phyloP scores from a whole-genome alignment of 495 filamentous ascomycete species.

The Letharia columbiana region DNA sequence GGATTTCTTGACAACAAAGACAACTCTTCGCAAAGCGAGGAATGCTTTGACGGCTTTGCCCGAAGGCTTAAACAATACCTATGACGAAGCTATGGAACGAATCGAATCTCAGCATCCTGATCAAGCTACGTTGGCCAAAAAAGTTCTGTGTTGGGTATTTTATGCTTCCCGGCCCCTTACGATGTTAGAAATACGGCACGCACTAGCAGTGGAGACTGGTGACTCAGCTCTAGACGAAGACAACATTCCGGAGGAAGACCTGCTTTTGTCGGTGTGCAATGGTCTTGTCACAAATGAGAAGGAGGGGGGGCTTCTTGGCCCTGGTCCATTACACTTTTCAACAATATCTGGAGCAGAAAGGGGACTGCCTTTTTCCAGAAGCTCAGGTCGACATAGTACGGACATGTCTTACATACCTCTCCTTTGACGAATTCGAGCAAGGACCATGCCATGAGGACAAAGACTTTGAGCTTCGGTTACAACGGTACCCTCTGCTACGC shows the following conservation, averaged over 20 bases:
- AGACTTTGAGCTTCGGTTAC: not conserved
- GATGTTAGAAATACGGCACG: constrained; percentile 24
- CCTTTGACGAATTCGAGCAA: constrained; percentile 21
- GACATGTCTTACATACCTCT: constrained; percentile 30
- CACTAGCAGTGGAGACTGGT: constrained; percentile 23
- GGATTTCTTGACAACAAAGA: constrained; percentile 20
- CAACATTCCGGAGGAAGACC: constrained; percentile 9
- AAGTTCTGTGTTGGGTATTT: constrained; percentile 22
- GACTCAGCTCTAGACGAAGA: constrained; percentile 20
- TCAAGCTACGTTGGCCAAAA: constrained; percentile 6
- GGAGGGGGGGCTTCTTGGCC: constrained; percentile 1
- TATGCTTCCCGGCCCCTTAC: constrained; percentile 16
- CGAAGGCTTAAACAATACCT: constrained; percentile 18
- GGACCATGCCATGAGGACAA: not conserved
- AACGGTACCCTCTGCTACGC: not conserved
- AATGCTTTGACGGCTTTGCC: constrained; percentile 21
- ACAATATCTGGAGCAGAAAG: constrained; percentile 22
- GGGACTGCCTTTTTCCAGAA: constrained; percentile 16
- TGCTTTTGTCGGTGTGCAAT: constrained; percentile 22
- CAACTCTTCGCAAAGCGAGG: constrained; percentile 18
- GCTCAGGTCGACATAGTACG: constrained; percentile 27
- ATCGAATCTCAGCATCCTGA: constrained; percentile 16
- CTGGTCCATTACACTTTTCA: constrained; percentile 26
- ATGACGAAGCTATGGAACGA: constrained; percentile 23
- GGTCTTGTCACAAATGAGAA: constrained; percentile 22